phyloP scores from a whole-genome alignment of 169 alveolate species.

The Theileria parva region DNA sequence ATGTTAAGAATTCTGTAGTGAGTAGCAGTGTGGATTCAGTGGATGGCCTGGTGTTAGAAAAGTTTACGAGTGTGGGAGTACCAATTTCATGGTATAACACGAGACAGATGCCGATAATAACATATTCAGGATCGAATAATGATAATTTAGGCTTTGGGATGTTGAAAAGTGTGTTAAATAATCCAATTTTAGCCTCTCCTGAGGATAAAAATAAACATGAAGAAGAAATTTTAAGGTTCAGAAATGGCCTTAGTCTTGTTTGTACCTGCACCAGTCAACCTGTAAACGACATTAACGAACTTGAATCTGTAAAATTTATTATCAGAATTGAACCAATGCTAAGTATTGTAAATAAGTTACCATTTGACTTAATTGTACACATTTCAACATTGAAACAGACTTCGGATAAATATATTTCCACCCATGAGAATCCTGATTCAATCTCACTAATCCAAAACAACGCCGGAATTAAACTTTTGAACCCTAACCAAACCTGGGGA shows the following conservation, averaged over 20 bases:
- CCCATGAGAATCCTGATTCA: not conserved
- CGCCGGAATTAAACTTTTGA: slow-evolving; percentile 16
- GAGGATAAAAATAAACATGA: not conserved
- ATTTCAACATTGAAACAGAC: not conserved
- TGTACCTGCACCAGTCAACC: not conserved
- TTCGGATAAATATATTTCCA: not conserved
- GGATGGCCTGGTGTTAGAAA: slow-evolving; percentile 29
- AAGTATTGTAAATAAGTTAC: slow-evolving; percentile 47
- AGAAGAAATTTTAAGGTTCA: slow-evolving; percentile 1
- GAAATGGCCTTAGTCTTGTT: not conserved
- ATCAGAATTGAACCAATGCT: slow-evolving; percentile 53
- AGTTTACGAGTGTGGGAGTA: slow-evolving; percentile 45
- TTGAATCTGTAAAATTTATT: slow-evolving; percentile 23
- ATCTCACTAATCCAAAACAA: slow-evolving; percentile 3
- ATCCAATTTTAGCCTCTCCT: not conserved
- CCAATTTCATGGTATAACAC: slow-evolving; percentile 59
- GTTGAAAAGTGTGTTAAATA: not conserved
- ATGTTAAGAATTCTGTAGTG: not conserved
- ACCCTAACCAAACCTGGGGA: slow-evolving; percentile 43
- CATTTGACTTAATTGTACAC: slow-evolving; percentile 26
- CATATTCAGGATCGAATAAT: not conserved
- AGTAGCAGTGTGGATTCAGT: slow-evolving; percentile 13
- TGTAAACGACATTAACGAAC: slow-evolving; percentile 13
- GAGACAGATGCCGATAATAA: slow-evolving; percentile 32
- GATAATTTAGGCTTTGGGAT: not conserved